A percentile compares a stretch with the other conserved stretches of the same genome.
Evolutionary conservation across 176 grass and related monocot species (phyloP).

Genomic region (Bothriochloa decipiens): DNA sequence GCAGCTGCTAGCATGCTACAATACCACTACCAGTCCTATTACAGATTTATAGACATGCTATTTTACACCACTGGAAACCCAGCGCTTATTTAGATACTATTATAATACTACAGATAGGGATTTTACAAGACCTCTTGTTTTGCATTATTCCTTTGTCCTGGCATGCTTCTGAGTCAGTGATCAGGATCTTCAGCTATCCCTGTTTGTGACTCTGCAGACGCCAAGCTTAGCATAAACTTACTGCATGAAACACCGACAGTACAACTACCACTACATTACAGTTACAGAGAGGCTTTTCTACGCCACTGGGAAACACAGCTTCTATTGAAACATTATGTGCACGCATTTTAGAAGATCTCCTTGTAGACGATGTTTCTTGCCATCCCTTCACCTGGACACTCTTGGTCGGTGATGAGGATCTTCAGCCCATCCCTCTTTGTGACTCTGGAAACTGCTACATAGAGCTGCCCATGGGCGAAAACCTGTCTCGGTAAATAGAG

Average conservation of each 20-base stretch:
- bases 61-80: neutral
- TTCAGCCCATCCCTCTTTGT: conserved; percentile 17
- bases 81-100: neutral
- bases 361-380: conserved; percentile 8
- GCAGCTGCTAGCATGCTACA: neutral
- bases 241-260: neutral
- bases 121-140: neutral
- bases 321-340: neutral
- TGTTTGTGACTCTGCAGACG: neutral
- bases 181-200: neutral
- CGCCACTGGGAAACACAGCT: neutral
- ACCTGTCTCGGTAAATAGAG: conserved; percentile 17
- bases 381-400: neutral
- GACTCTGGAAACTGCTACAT: conserved; percentile 13
- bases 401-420: conserved; percentile 4
- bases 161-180: neutral
- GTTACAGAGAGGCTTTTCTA: neutral
- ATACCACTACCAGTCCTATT: neutral
- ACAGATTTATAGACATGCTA: neutral
- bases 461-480: conserved; percentile 13
- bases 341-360: neutral
- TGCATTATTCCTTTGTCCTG: neutral
- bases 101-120: neutral
- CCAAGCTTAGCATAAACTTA: conserved; percentile 21
- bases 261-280: neutral